Conservation (phyloP, 139 green algal genomes). For the Tetraselmis striata region DNA sequence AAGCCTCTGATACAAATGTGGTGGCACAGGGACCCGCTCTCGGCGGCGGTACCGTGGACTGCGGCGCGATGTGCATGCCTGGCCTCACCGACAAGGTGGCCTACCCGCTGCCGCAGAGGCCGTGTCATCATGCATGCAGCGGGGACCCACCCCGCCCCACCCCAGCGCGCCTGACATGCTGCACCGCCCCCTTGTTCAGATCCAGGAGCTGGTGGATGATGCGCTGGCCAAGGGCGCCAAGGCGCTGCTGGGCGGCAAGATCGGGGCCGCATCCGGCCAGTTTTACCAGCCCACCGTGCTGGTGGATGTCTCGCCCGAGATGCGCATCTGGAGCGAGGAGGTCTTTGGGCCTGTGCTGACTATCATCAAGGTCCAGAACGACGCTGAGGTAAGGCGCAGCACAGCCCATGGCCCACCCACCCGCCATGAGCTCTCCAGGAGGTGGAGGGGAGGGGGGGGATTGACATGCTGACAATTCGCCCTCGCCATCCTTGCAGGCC, state of each 20-base stretch:
- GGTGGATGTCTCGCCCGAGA: constrained; percentile 56
- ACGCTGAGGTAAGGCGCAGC: background rate
- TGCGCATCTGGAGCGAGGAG: constrained; percentile 89
- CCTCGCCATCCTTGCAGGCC: too few relatives aligned
- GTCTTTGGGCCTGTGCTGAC: constrained; percentile 92
- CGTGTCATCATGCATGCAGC: too few relatives aligned
- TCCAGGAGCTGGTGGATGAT: constrained; percentile 81
- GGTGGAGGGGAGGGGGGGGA: too few relatives aligned
- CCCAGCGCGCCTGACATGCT: too few relatives aligned
- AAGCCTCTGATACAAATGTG: too few relatives aligned
- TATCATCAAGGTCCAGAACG: constrained; percentile 23
- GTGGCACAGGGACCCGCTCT: constrained; percentile 42
- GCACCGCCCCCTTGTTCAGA: too few relatives aligned
- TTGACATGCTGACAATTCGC: too few relatives aligned
- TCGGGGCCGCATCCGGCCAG: constrained; percentile 61
- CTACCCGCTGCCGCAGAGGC: too few relatives aligned
- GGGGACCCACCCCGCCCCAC: too few relatives aligned
- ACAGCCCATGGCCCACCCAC: background rate
- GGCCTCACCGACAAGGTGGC: constrained; percentile 73
- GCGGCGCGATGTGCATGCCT: constrained; percentile 92
- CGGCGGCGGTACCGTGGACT: constrained; percentile 55
- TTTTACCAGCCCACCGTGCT: constrained; percentile 96
- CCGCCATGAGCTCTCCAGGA: too few relatives aligned
- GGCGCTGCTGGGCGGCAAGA: constrained; percentile 58
- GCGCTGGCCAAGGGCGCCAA: constrained; percentile 76